Evolutionary conservation across 1,284 basidiomycete species (phyloP).

Genomic region (Cutaneotrichosporon cyanovorans): DNA sequence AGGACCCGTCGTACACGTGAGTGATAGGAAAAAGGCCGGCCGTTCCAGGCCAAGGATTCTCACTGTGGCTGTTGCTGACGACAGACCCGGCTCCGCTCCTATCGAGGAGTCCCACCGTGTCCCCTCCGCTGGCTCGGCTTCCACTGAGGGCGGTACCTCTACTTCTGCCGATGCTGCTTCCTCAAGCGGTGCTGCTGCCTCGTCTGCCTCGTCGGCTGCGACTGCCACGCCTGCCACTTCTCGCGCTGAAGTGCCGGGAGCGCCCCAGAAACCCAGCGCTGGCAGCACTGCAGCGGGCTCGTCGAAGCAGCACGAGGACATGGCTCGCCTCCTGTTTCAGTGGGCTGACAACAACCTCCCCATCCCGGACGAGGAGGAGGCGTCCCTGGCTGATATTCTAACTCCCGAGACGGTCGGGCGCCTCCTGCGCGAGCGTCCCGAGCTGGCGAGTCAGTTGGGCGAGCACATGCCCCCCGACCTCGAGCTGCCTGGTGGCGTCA

Average conservation of each 20-base stretch:
- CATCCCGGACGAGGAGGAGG: constrained; percentile 23
- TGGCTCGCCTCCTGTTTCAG: constrained; percentile 33
- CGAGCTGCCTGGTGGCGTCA: constrained; percentile 14
- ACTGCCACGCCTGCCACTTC: constrained; percentile 15
- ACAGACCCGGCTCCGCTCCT: constrained; percentile 4
- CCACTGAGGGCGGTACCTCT: too few species aligned
- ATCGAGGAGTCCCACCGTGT: constrained; percentile 23
- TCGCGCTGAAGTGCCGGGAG: constrained; percentile 16
- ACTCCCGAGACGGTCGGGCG: constrained; percentile 31
- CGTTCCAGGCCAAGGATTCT: too few species aligned
- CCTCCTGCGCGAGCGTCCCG: constrained; percentile 25
- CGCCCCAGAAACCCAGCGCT: constrained; percentile 22
- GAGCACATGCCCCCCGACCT: constrained; percentile 36
- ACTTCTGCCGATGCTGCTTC: too few species aligned
- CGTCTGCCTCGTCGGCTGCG: constrained; percentile 5
- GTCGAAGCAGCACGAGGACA: constrained; percentile 21
- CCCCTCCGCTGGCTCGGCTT: background rate
- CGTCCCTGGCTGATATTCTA: constrained; percentile 39
- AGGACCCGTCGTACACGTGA: constrained; percentile 37
- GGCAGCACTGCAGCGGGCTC: constrained; percentile 25
- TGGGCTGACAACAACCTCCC: constrained; percentile 27
- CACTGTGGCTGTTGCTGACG: background rate
- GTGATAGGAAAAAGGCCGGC: too few species aligned
- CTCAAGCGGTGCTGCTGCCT: constrained; percentile 12
- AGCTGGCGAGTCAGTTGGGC: constrained; percentile 25